These are phyloP conservation scores for Candida caryicola DNA, from an alignment of 805 yeast species.

Conservation along the genomic window DNA sequence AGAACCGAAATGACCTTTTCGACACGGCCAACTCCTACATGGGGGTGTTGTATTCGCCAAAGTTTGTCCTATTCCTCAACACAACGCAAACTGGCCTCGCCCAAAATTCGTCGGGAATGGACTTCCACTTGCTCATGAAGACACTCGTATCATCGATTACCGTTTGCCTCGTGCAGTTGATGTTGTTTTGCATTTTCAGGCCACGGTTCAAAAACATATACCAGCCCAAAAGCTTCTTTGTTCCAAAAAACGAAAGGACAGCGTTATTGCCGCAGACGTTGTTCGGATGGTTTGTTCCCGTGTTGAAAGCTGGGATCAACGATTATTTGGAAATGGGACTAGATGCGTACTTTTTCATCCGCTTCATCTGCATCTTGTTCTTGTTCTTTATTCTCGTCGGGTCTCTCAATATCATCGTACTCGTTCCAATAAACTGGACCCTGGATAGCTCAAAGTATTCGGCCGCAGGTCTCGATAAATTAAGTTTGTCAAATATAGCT, in stretches of 20 bases:
- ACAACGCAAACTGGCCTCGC: constrained; percentile 59
- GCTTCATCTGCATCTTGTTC: constrained; percentile 55
- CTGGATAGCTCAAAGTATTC: constrained; percentile 30
- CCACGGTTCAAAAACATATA: constrained; percentile 40
- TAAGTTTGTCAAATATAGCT: constrained; percentile 72
- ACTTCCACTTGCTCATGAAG: constrained; percentile 53
- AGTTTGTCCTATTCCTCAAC: constrained; percentile 41
- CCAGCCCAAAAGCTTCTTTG: constrained; percentile 51
- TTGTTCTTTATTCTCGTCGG: constrained; percentile 53
- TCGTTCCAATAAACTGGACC: constrained; percentile 61
- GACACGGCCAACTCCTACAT: constrained; percentile 27
- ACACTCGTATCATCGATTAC: constrained; percentile 54
- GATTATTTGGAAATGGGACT: constrained; percentile 55
- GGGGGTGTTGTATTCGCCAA: constrained; percentile 26
- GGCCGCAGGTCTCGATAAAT: constrained; percentile 56
- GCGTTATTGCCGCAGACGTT: constrained; percentile 40
- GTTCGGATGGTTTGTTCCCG: constrained; percentile 56
- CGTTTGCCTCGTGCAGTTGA: constrained; percentile 53
- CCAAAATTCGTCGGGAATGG: constrained; percentile 55
- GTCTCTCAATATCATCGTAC: constrained; percentile 50
- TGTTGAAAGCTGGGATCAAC: constrained; percentile 37
- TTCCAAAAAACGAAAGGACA: constrained; percentile 38
- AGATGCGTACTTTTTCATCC: constrained; percentile 70
- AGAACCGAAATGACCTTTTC: too few relatives aligned
- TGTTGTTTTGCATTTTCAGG: constrained; percentile 36